Evolutionary conservation across 1,284 basidiomycete species (phyloP).

Genomic region (Coniferiporia sulphurascens): DNA sequence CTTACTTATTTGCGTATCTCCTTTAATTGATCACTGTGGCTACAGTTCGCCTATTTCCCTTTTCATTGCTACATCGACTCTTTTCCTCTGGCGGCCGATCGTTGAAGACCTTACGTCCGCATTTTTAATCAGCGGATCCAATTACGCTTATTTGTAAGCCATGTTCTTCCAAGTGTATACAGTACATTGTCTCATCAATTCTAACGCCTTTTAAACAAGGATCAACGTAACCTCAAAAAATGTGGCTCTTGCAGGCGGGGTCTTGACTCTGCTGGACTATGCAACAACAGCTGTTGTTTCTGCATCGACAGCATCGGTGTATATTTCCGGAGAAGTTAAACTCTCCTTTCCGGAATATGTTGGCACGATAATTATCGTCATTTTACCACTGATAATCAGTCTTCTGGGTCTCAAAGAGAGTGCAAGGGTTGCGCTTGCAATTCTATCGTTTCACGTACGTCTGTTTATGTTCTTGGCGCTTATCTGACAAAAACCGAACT

Average conservation of each 20-base stretch:
- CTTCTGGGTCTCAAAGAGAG: conserved; percentile 60
- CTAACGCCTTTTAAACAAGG: conserved; percentile 27
- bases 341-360: conserved; percentile 50
- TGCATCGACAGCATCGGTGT: conserved; percentile 61
- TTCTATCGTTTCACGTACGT: conserved; percentile 55
- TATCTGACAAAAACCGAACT: background rate
- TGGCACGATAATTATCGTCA: conserved; percentile 45
- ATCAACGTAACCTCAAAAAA: conserved; percentile 58
- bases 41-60: conserved; percentile 63
- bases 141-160: conserved; percentile 55
- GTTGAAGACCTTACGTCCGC: conserved; percentile 66
- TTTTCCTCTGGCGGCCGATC: conserved; percentile 66
- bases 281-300: conserved; percentile 63
- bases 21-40: background rate
- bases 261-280: conserved; percentile 60
- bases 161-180: no score
- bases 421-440: conserved; percentile 48
- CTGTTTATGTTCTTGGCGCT: background rate
- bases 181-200: no score
- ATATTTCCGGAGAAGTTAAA: conserved; percentile 56
- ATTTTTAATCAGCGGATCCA: conserved; percentile 62
- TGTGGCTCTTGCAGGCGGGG: conserved; percentile 54
- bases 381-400: conserved; percentile 48
- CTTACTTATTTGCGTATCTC: background rate
- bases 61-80: conserved; percentile 50